Conservation (phyloP, 208 protist genomes). For the Novymonas esmeraldas region DNA sequence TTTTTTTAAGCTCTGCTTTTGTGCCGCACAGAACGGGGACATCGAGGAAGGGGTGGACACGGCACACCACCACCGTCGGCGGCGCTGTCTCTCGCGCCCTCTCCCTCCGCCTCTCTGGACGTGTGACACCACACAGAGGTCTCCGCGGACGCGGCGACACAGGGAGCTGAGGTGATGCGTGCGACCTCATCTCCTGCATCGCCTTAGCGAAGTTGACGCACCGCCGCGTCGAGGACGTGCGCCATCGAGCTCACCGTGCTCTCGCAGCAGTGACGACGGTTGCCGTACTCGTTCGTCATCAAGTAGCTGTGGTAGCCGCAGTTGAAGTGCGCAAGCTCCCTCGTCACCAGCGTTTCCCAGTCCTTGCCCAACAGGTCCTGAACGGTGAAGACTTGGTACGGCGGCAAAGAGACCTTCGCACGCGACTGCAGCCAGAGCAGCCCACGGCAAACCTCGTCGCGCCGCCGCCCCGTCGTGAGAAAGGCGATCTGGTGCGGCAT, state of each 20-base stretch:
- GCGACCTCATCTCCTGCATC: neutral
- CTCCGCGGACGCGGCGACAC: too few species aligned
- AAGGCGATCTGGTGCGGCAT: conserved; percentile 23
- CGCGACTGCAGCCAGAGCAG: conserved; percentile 21
- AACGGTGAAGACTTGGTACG: conserved; percentile 30
- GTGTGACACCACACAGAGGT: too few species aligned
- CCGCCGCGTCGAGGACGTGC: conserved; percentile 8
- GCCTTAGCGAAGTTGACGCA: conserved; percentile 3
- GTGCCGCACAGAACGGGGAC: too few species aligned
- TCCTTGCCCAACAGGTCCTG: conserved; percentile 3
- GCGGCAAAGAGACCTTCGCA: conserved; percentile 15
- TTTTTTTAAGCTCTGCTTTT: too few species aligned
- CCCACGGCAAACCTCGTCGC: conserved; percentile 16
- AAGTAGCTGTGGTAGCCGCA: conserved; percentile 18
- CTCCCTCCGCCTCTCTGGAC: too few species aligned
- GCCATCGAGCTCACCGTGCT: conserved; percentile 14
- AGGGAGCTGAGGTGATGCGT: neutral
- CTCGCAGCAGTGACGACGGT: conserved; percentile 18
- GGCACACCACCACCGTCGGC: too few species aligned
- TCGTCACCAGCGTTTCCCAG: conserved; percentile 17
- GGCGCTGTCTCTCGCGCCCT: too few species aligned
- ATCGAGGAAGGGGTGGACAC: too few species aligned
- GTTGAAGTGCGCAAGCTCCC: conserved; percentile 4
- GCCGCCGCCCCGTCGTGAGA: conserved; percentile 18
- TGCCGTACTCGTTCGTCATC: conserved; percentile 23